Percentiles rank a stretch among this genome's conserved stretches.
These are phyloP conservation scores for Hypseocharis bilobata DNA, from an alignment of 441 rosid species.

Conservation along the genomic window DNA sequence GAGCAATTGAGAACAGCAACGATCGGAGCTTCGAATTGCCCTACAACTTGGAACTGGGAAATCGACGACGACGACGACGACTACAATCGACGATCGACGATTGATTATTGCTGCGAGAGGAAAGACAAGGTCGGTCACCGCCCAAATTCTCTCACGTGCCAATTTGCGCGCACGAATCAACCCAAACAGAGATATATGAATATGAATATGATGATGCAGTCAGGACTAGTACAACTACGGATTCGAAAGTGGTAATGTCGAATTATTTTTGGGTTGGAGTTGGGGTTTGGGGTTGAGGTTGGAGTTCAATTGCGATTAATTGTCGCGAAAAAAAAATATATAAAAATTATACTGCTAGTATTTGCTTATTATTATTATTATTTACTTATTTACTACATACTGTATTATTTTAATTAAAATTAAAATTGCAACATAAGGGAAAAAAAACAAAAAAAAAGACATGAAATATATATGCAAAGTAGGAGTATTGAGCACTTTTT, in stretches of 20 bases:
- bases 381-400: no score
- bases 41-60: neutral
- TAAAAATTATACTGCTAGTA: no score
- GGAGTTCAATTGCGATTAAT: neutral
- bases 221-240: no score
- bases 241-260: neutral
- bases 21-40: neutral
- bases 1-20: conserved; percentile 1
- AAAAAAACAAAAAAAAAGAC: no score
- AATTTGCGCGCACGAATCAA: neutral
- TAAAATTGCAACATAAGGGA: no score
- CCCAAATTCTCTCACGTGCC: conserved; percentile 2
- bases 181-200: neutral
- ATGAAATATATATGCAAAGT: no score
- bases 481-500: no score
- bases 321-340: no score
- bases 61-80: neutral
- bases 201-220: neutral
- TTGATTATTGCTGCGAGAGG: neutral
- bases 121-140: conserved; percentile 1
- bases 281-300: neutral
- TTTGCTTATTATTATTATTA: no score
- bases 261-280: neutral
- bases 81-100: neutral
- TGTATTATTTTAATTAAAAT: no score